Conservation (phyloP, 164 flowering plant species). For the Kingdonia uniflora region DNA sequence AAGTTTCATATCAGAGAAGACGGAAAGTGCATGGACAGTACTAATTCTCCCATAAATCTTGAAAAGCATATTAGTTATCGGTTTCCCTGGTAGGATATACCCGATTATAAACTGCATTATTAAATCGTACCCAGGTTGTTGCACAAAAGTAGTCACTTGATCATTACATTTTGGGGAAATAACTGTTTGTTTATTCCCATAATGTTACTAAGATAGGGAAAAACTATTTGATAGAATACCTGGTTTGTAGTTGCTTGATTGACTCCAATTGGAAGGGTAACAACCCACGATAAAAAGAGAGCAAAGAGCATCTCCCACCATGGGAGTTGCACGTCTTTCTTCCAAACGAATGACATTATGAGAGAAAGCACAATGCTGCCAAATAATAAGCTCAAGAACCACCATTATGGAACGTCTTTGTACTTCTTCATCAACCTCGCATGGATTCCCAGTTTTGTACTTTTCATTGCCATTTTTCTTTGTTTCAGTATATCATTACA, state of each 20-base stretch:
- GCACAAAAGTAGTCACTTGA: slow-evolving; percentile 18
- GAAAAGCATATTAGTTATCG: slow-evolving; percentile 86
- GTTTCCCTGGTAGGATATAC: slow-evolving; percentile 73
- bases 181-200: too few relatives aligned
- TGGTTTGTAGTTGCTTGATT: too few relatives aligned
- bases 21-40: slow-evolving; percentile 81
- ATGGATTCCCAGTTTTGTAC: too few relatives aligned
- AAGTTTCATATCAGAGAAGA: slow-evolving; percentile 84
- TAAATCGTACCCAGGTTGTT: slow-evolving; percentile 97
- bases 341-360: slow-evolving; percentile 67
- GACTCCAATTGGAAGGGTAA: too few relatives aligned
- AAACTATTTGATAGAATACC: too few relatives aligned
- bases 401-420: too few relatives aligned
- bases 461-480: too few relatives aligned
- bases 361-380: too few relatives aligned
- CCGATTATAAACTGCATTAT: slow-evolving; percentile 91
- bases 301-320: too few relatives aligned
- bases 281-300: too few relatives aligned
- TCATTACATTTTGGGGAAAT: background rate
- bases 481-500: slow-evolving; percentile 61
- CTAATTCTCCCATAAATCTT: slow-evolving; percentile 95
- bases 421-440: slow-evolving; percentile 34
- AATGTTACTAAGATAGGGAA: slow-evolving; percentile 92
- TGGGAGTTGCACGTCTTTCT: slow-evolving; percentile 65
- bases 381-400: too few relatives aligned